Evolutionary conservation across 352 stramenopile species (phyloP).

Genomic region (Phytophthora sp.): DNA sequence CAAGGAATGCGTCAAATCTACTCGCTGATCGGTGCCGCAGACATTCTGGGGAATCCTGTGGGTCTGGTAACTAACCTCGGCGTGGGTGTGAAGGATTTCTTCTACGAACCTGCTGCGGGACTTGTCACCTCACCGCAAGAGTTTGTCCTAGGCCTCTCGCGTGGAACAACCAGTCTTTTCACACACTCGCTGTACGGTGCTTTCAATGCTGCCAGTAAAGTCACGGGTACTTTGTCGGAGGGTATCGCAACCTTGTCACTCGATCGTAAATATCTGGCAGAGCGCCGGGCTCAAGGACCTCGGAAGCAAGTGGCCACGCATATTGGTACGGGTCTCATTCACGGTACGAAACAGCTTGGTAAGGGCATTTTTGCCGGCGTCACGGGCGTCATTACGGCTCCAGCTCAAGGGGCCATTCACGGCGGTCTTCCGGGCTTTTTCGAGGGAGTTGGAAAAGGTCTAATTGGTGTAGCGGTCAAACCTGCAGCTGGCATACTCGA

Average conservation of each 20-base stretch:
- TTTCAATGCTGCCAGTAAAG: slow-evolving; percentile 94
- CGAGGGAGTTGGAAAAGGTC: slow-evolving; percentile 86
- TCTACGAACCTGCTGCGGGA: slow-evolving; percentile 92
- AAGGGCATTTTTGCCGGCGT: slow-evolving; percentile 91
- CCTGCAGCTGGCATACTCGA: slow-evolving; percentile 88
- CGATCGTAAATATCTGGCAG: slow-evolving; percentile 89
- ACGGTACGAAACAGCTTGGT: slow-evolving; percentile 91
- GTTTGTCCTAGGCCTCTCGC: slow-evolving; percentile 88
- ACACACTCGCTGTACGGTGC: slow-evolving; percentile 92
- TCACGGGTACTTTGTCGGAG: slow-evolving; percentile 92
- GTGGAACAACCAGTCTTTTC: slow-evolving; percentile 89
- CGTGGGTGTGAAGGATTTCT: slow-evolving; percentile 93
- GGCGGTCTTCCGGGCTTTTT: slow-evolving; percentile 91
- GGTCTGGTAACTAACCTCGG: slow-evolving; percentile 89
- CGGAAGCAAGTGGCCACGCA: slow-evolving; percentile 86
- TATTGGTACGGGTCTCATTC: slow-evolving; percentile 81
- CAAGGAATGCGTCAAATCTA: slow-evolving; percentile 86
- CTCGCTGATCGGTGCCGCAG: slow-evolving; percentile 84
- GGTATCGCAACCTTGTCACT: slow-evolving; percentile 91
- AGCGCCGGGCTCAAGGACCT: slow-evolving; percentile 71
- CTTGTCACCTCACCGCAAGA: slow-evolving; percentile 88
- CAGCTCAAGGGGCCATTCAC: slow-evolving; percentile 88
- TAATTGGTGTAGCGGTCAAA: slow-evolving; percentile 91
- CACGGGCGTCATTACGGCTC: slow-evolving; percentile 91
- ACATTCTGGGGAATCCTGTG: slow-evolving; percentile 91